Evolutionary conservation across 805 yeast genomes (phyloP).

Genomic region (Candida coquimbonensis): DNA sequence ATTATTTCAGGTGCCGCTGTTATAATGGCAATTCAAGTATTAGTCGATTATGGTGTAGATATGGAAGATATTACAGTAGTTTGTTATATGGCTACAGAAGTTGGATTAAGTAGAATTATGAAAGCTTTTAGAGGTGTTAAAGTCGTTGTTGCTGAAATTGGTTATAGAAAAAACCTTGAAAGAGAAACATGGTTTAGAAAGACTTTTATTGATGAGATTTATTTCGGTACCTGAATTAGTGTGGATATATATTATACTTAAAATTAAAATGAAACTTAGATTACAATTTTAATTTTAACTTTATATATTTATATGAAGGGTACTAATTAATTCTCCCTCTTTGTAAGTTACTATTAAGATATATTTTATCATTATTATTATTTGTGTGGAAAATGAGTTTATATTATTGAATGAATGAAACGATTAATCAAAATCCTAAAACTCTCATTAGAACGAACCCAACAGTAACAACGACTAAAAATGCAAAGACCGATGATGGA

Average conservation of each 20-base stretch:
- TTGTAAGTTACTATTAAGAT: too few species aligned
- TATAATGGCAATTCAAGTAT: constrained; percentile 87
- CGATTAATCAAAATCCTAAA: constrained; percentile 35
- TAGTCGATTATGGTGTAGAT: constrained; percentile 70
- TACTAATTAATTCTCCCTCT: too few species aligned
- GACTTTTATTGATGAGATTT: constrained; percentile 67
- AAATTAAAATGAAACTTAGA: too few species aligned
- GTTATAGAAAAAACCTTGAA: constrained; percentile 40
- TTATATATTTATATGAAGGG: too few species aligned
- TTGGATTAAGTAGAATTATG: constrained; percentile 65
- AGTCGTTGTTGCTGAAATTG: constrained; percentile 62
- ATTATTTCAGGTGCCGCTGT: constrained; percentile 89
- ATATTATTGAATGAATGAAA: neutral
- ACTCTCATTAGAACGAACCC: constrained; percentile 71
- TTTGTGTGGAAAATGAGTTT: too few species aligned
- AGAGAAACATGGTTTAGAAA: constrained; percentile 53
- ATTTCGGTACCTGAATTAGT: constrained; percentile 55
- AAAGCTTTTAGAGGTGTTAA: constrained; percentile 60
- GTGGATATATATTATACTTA: too few species aligned
- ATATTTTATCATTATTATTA: too few species aligned
- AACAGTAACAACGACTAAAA: constrained; percentile 62
- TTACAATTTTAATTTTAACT: too few species aligned
- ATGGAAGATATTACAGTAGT: constrained; percentile 60
- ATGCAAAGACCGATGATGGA: constrained; percentile 75
- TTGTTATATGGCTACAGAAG: constrained; percentile 68